phyloP scores from a whole-genome alignment of 208 protist genomes.

The Leishmania lainsoni region DNA sequence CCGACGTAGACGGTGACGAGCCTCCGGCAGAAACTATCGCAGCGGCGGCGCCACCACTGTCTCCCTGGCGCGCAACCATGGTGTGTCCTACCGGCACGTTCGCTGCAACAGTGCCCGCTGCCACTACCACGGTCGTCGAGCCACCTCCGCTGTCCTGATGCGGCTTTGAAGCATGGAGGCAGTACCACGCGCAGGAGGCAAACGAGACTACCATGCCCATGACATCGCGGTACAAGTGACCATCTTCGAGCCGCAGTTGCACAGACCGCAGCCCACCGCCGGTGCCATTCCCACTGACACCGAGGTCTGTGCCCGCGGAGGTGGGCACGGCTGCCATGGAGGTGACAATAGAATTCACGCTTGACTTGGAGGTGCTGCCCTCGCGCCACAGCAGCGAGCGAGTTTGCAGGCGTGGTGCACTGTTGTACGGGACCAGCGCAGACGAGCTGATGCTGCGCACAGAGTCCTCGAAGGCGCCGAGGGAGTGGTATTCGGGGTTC shows the following conservation, averaged over 20 bases:
- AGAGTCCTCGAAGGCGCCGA: conserved; percentile 23
- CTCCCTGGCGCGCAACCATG: background rate
- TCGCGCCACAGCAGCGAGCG: conserved; percentile 15
- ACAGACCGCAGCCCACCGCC: conserved; percentile 6
- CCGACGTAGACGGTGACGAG: background rate
- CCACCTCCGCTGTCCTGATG: conserved; percentile 18
- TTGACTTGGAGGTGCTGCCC: conserved; percentile 8
- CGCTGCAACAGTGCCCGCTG: background rate
- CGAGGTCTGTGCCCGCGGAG: conserved; percentile 1
- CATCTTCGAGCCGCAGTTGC: conserved; percentile 9
- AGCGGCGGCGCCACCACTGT: background rate
- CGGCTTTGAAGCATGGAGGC: conserved; percentile 39
- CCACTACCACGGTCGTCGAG: background rate
- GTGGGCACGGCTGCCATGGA: conserved; percentile 3
- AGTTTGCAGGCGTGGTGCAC: background rate
- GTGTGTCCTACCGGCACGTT: background rate
- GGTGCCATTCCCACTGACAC: background rate
- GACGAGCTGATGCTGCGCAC: conserved; percentile 27
- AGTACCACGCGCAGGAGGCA: conserved; percentile 47
- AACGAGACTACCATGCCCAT: background rate
- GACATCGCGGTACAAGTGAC: conserved; percentile 3
- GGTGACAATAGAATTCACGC: conserved; percentile 13
- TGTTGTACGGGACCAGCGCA: background rate
- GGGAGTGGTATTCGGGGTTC: conserved; percentile 29
- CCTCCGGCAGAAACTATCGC: background rate